Conservation (phyloP, 768 basidiomycete genomes). For the Boletus subcaerulescens region DNA sequence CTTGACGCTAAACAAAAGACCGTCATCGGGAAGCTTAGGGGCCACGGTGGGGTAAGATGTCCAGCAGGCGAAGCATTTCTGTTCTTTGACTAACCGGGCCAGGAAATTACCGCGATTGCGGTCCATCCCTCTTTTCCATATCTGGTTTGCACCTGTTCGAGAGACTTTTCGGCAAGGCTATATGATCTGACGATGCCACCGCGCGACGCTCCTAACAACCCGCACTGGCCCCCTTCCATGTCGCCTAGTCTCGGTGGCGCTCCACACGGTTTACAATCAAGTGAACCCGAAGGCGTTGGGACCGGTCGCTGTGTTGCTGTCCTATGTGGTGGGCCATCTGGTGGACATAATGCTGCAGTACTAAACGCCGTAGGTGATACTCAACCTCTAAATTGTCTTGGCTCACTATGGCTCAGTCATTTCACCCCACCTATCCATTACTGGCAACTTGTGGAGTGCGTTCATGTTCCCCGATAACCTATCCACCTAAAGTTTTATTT, state of each 20-base stretch:
- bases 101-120: conserved; percentile 62
- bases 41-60: conserved; percentile 67
- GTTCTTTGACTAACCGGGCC: conserved; percentile 31
- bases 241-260: conserved; percentile 58
- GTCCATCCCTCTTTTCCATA: conserved; percentile 60
- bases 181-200: conserved; percentile 53
- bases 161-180: conserved; percentile 67
- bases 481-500: neutral
- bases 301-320: conserved; percentile 58
- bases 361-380: conserved; percentile 51
- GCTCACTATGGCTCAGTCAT: conserved; percentile 45
- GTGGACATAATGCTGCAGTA: conserved; percentile 71
- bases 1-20: conserved; percentile 43
- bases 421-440: conserved; percentile 60
- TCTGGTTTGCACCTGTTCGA: conserved; percentile 67
- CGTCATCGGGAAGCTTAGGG: conserved; percentile 51
- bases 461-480: conserved; percentile 2
- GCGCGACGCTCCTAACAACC: conserved; percentile 43
- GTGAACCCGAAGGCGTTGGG: conserved; percentile 59
- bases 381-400: neutral
- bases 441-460: conserved; percentile 78
- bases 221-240: conserved; percentile 53
- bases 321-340: conserved; percentile 67
- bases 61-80: neutral
- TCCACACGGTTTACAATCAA: conserved; percentile 63